Conservation (phyloP, 495 filamentous ascomycete species). For the Neurospora intermedia region DNA sequence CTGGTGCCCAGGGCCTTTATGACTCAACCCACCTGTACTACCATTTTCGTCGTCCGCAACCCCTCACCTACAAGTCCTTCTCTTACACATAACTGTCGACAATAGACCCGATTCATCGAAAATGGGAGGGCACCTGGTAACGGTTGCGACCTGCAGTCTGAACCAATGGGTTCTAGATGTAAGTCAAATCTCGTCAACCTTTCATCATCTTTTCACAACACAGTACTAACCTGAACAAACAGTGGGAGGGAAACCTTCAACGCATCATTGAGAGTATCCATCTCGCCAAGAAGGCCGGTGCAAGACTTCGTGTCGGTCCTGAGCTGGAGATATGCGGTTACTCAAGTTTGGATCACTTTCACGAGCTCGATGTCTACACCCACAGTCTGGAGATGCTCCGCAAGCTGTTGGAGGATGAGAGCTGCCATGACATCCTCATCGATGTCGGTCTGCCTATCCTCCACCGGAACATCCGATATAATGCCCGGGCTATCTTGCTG, state of each 20-base stretch:
- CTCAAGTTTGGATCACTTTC: constrained; percentile 58
- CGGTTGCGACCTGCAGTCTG: constrained; percentile 37
- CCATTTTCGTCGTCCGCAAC: background rate
- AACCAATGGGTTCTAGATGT: constrained; percentile 67
- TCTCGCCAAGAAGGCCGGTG: constrained; percentile 57
- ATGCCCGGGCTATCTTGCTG: constrained; percentile 59
- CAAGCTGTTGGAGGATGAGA: constrained; percentile 50
- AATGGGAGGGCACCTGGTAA: constrained; percentile 27
- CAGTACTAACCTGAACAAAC: constrained; percentile 46
- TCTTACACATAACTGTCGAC: background rate
- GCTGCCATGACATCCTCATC: constrained; percentile 65
- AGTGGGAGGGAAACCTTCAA: constrained; percentile 61
- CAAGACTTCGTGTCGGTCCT: constrained; percentile 66
- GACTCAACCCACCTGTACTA: background rate
- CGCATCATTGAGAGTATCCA: constrained; percentile 69
- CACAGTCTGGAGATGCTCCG: constrained; percentile 67
- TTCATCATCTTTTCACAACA: no score
- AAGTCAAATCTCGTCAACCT: background rate
- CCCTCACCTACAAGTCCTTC: background rate
- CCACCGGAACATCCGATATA: constrained; percentile 62
- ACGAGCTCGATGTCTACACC: constrained; percentile 49
- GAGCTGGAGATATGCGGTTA: constrained; percentile 48
- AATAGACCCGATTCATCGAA: background rate
- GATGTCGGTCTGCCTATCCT: constrained; percentile 63
- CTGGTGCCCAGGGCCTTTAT: background rate